A percentile compares a stretch with the other conserved stretches of the same genome.
Evolutionary conservation across 2,329 filamentous ascomycete species (phyloP).

Genomic region (Zasmidium cellare): DNA sequence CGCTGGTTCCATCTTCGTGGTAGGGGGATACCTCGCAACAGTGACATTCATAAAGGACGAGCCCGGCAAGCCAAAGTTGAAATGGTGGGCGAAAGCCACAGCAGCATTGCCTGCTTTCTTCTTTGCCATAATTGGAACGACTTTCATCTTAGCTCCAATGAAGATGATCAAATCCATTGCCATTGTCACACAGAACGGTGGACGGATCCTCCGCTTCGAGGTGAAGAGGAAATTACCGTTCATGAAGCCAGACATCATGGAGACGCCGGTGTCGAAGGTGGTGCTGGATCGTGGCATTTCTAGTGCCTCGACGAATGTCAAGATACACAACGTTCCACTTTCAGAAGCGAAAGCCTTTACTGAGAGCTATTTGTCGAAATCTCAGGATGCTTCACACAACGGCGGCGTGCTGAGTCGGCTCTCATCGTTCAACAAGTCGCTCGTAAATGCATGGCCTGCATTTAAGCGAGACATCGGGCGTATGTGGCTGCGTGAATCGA

Average conservation of each 20-base stretch:
- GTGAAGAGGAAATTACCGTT: slow-evolving; percentile 23
- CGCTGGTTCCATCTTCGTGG: slow-evolving; percentile 18
- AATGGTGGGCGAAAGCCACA: slow-evolving; percentile 11
- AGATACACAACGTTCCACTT: slow-evolving; percentile 7
- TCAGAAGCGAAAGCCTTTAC: slow-evolving; percentile 12
- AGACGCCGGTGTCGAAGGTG: slow-evolving; percentile 9
- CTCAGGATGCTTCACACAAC: neutral
- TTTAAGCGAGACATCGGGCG: slow-evolving; percentile 22
- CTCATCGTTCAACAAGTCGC: slow-evolving; percentile 5
- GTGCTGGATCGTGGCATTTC: slow-evolving; percentile 17
- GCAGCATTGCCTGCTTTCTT: slow-evolving; percentile 14
- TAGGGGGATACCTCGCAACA: slow-evolving; percentile 18
- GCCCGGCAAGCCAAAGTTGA: slow-evolving; percentile 1
- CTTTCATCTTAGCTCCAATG: slow-evolving; percentile 21
- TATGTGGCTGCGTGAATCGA: slow-evolving; percentile 30
- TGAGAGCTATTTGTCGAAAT: slow-evolving; percentile 14
- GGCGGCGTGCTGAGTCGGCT: neutral
- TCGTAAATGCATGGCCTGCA: slow-evolving; percentile 15
- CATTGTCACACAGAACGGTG: slow-evolving; percentile 7
- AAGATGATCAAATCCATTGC: slow-evolving; percentile 24
- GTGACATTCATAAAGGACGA: slow-evolving; percentile 18
- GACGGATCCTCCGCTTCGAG: slow-evolving; percentile 16
- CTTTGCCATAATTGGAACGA: slow-evolving; percentile 16
- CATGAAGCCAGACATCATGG: slow-evolving; percentile 16
- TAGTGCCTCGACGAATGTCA: slow-evolving; percentile 2